Base-by-base conservation (phyloP, 371 early-diverging fungal genomes). In the Mucor irregularis region DNA sequence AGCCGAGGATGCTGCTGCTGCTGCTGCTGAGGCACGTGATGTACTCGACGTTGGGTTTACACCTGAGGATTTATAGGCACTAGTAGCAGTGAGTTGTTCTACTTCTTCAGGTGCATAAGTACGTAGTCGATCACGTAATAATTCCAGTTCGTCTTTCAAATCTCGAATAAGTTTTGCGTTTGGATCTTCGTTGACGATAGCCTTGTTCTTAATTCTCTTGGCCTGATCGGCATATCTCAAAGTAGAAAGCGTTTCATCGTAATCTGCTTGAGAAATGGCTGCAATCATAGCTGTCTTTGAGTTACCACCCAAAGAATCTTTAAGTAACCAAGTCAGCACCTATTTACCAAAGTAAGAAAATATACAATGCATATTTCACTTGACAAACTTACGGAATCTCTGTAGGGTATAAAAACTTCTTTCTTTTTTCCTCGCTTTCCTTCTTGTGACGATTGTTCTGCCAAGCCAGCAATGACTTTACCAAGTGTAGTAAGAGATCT, bases 381-480 rank as follows among this genome's bases (percentile, higher is more conserved):
- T 17, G 34, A 13, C 4, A 11, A 40, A 44, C 58, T 61, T 78
- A 87, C 92, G 37, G 93, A 92, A 69, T 95, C 96, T 28, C 96
- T 83, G 60, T 94, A 95, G 1, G 94, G 94, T 25, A 95, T 82
- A 75, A 88, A 90, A 0, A 71, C 61, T 44, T 87, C 84, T 29
- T 76, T 76, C 19, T 68, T 54, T 44, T 79, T 81, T 17, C 73
- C 64, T 11, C 71, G 78, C 48, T 81, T 84, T 5, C 62, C 58
- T 25, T 75, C 72, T 13, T 62, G 56, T 44, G 70, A 50, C 16
- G 87, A 82, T 50, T 81, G 84, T 45, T 94, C 94, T 5, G 95
- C 93, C 29, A 99, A 78, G 25, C 94, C 92, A 10, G 90, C 88
- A 56, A 99, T 99, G 16, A 99, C 99, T 58, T 96, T 98, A 13